Evolutionary conservation across 2,329 filamentous ascomycete species (phyloP), one percentile per base, ranked within the genome.

Genomic region (Colletotrichum incanum): DNA sequence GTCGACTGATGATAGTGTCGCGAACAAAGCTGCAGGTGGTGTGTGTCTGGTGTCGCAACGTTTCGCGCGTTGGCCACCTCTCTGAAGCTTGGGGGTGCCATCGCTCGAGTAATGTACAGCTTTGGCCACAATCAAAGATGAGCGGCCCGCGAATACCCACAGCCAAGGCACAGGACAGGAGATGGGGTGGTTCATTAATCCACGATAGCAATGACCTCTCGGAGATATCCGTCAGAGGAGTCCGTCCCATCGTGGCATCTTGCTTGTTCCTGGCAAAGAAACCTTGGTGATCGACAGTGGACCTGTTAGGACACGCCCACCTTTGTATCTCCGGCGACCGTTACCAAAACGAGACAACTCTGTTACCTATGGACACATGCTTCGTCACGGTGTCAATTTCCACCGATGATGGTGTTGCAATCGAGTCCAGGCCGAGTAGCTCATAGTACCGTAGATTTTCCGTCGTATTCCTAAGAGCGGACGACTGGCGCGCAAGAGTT

Each of bases 201-300:
- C 45, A 43, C 31, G n/a, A 49, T 59, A 45, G 31, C 18, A 52
- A 3, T 28, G 34, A 11, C 16, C 41, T 34, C 9, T 41, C 31
- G 61, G 61, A 47, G 28, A 28, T 65, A 52, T 69, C 31, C 34
- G 41, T 47, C 23, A 52, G 11, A 39, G 28, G 39, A 20, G 34
- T 2, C 23, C 5, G 28, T 20, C 26, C 28, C 34, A 11, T 50
- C 9, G 41, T 45, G 43, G 58, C 67, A 31, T 55, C 50, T 52
- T 37, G 64, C 37, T 23, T 61, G n/a, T 47, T 54, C 62, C 47
- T 49, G 34, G 31, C 12, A 23, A n/a, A 18, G 45, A 2, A 71
- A 67, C 39, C 62, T 45, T 61, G 14, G 20, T 26, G 3, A 31
- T 31, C 28, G 34, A 34, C 39, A n/a, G 14, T 3, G 28, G 20